Evolutionary conservation across 2,329 filamentous ascomycete species (phyloP), one percentile per base, ranked within the genome.

Genomic region (Cladophialophora yegresii): DNA sequence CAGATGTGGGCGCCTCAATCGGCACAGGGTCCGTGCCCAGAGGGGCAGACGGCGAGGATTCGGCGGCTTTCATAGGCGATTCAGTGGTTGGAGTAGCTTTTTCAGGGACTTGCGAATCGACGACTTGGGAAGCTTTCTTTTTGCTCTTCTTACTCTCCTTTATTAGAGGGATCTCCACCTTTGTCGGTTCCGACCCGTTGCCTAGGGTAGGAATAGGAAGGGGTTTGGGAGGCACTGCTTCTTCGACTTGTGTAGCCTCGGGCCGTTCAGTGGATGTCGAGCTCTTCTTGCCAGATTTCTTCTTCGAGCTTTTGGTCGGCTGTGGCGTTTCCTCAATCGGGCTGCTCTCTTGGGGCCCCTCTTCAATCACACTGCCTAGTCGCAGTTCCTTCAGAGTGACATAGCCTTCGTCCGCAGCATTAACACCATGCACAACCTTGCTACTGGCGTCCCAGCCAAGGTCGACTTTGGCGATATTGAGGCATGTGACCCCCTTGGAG

Each of bases 401-500:
- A 30, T 90, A 80, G 8, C 90, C 91, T 61, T 87, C 84, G 59
- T 88, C 83, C 51, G 91, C 83, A 2, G 91, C 93, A 76, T 96
- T 65, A 45, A 95, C 85, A 0, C 89, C 84, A 60, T 88, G 81
- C 45, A 96, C 81, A 59, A 96, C 90, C 81, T 96, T 96, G 78
- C 92, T 93, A 67, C 97, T 91, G 71, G 87, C 86, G 71, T 89
- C 89, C 93, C 93, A 98, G 32, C 96, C 95, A 55, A 99, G 82
- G 77, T 98, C 93, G 58, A 88, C 86, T 75, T 93, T 91, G 76
- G 90, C 93, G 75, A 99, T 87, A 68, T 87, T 88, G 59, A 98
- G 76, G 72, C 91, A 93, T 20, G 93, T 93, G n/a, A 98, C 92
- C 66, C 95, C 95, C 79, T 92, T 96, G 10, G 95, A 97, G 77